phyloP scores from a whole-genome alignment of 2,329 filamentous ascomycete species.

The Fusarium sp. region DNA sequence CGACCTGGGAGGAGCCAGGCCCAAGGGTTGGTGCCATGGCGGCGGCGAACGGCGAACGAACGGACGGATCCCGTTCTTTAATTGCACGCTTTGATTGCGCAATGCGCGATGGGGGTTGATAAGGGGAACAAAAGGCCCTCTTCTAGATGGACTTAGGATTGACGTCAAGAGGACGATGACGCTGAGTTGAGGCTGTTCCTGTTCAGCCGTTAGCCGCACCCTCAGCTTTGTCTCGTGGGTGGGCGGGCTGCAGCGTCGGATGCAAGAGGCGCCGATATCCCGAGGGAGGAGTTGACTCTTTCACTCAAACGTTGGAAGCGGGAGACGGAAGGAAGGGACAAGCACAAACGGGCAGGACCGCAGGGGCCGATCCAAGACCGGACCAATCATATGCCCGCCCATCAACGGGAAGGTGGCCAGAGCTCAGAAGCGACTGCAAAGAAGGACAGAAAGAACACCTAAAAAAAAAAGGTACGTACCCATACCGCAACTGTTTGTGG shows the following conservation, averaged over 20 bases:
- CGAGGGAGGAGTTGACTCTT: conserved; percentile 8
- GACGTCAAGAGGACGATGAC: conserved; percentile 43
- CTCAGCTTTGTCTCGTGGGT: conserved; percentile 18
- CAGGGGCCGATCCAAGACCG: not conserved
- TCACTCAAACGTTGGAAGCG: not conserved
- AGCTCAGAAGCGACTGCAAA: conserved; percentile 6
- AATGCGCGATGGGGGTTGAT: conserved; percentile 1
- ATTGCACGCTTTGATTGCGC: conserved; percentile 12
- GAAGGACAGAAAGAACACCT: conserved; percentile 3
- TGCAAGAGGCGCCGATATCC: conserved; percentile 38
- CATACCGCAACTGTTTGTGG: conserved; percentile 35
- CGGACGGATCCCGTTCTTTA: conserved; percentile 26
- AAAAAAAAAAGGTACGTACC: conserved; percentile 29
- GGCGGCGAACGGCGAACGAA: conserved; percentile 30
- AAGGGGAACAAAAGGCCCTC: not conserved
- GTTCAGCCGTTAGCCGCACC: conserved; percentile 36
- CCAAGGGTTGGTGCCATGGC: conserved; percentile 51
- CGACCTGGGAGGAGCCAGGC: conserved; percentile 50
- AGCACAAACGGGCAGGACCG: conserved; percentile 7
- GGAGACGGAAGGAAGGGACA: conserved; percentile 2
- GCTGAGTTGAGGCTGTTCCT: conserved; percentile 39
- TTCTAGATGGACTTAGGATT: conserved; percentile 37
- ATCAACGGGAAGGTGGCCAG: not conserved
- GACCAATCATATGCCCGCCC: conserved; percentile 22
- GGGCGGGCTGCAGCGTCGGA: conserved; percentile 28